Evolutionary conservation across 1,139 yeast genomes (phyloP).

Genomic region (Nadsonia commutata): DNA sequence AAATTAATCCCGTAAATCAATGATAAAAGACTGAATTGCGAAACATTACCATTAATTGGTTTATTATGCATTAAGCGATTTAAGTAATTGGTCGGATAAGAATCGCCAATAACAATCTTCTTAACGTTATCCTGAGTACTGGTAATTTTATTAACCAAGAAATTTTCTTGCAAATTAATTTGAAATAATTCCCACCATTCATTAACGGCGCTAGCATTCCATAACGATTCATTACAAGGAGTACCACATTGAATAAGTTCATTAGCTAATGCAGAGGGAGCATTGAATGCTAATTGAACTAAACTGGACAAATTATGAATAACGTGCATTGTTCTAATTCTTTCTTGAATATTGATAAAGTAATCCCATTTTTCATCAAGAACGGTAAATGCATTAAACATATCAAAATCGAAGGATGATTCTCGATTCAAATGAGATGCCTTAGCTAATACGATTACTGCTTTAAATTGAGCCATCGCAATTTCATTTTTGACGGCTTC

Average conservation of each 20-base stretch:
- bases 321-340: constrained; percentile 75
- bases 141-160: constrained; percentile 5
- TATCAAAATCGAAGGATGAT: constrained; percentile 21
- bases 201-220: constrained; percentile 43
- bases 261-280: constrained; percentile 41
- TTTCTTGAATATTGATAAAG: constrained; percentile 65
- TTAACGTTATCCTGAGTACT: constrained; percentile 4
- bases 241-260: constrained; percentile 58
- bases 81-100: constrained; percentile 15
- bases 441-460: constrained; percentile 65
- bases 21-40: constrained; percentile 39
- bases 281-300: constrained; percentile 54
- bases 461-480: constrained; percentile 61
- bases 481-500: constrained; percentile 58
- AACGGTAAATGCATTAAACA: constrained; percentile 24
- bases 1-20: constrained; percentile 63
- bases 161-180: constrained; percentile 17
- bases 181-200: constrained; percentile 39
- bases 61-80: constrained; percentile 17
- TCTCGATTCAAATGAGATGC: constrained; percentile 66
- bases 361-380: constrained; percentile 50
- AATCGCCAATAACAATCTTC: constrained; percentile 15
- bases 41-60: constrained; percentile 19
- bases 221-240: constrained; percentile 58
- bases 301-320: constrained; percentile 60